Percentiles rank a stretch among this genome's conserved stretches.
Conservation (phyloP, 1,284 basidiomycete genomes). For the Apiotrichum veenhuisii region DNA sequence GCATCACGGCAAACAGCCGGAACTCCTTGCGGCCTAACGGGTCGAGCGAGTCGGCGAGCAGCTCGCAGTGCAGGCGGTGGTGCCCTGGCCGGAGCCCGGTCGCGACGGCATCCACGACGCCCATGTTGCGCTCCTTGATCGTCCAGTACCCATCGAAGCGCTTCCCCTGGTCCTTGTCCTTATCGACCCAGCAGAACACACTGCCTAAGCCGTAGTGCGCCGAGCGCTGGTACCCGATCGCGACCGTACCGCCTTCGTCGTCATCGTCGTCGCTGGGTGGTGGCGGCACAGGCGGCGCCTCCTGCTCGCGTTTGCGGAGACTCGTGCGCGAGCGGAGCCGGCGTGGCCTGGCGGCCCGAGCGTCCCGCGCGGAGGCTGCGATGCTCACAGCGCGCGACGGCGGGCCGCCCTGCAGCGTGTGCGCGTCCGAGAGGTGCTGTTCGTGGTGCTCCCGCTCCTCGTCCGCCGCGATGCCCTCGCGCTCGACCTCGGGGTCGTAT, state of each 20-base stretch:
- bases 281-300: no score
- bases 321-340: no score
- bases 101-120: constrained; percentile 33
- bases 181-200: constrained; percentile 38
- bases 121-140: constrained; percentile 38
- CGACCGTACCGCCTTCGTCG: constrained; percentile 25
- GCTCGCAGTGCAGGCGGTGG: constrained; percentile 35
- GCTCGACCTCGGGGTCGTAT: constrained; percentile 1
- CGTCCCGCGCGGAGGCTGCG: no score
- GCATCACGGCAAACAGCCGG: constrained; percentile 20
- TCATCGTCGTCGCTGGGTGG: no score
- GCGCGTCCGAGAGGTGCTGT: no score
- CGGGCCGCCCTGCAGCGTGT: no score
- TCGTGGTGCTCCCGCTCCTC: neutral
- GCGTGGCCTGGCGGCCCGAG: no score
- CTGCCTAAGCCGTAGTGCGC: constrained; percentile 30
- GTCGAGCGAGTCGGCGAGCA: constrained; percentile 31
- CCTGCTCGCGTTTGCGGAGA: neutral
- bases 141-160: constrained; percentile 38
- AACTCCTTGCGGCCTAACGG: constrained; percentile 23
- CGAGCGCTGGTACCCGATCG: constrained; percentile 40
- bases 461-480: neutral
- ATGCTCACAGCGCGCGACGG: no score
- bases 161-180: constrained; percentile 17
- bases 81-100: constrained; percentile 28